Evolutionary conservation across 306 rosid genomes (phyloP), one percentile per base, ranked within the genome.

Genomic region (Phaseolus lunatus): DNA sequence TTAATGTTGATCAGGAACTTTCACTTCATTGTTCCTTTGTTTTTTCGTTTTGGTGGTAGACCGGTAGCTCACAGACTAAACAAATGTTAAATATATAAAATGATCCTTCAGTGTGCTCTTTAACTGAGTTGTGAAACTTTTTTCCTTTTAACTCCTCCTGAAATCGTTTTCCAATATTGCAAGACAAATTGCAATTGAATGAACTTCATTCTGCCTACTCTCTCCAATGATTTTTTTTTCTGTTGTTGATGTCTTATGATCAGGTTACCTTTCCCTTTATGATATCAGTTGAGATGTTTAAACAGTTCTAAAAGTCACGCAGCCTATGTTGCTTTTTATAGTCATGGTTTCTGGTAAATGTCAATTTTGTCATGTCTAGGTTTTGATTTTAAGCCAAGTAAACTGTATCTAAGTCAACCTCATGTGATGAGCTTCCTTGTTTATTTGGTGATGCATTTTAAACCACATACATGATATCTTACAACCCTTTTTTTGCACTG

Each of bases 371-470:
- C 5, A 54, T 48, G 14, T 23, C 27, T 47, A 57, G 27, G 9
- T 29, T 19, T 62, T 44, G 43, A 47, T 26, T 44, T 54, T n/a
- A 15, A 19, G 67, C 53, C 41, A 72, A 52, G 43, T 64, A 14
- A 50, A 52, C 22, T 10, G 41, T 41, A 23, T 54, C 71, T 54
- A 26, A 75, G 68, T 69, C 43, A 63, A 14, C 52, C 23, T 12
- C 53, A 48, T 19, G 18, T 26, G 9, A 54, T 48, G 52, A 26
- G 44, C 67, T 64, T 82, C 49, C 41, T 19, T 72, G 9, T 45
- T 54, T 59, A 29, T 52, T 44, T 19, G 14, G 72, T 47, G 72
- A 76, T 76, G 29, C 44, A 82, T 70, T 35, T 47, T 33, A 43
- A 77, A 63, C 18, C 44, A 16, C n/a, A 1, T 31, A 9, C 37